A percentile compares a stretch with the other conserved stretches of the same genome.
phyloP scores from a whole-genome alignment of 108 stramenopile species.

The Fragilaria crotonensis region DNA sequence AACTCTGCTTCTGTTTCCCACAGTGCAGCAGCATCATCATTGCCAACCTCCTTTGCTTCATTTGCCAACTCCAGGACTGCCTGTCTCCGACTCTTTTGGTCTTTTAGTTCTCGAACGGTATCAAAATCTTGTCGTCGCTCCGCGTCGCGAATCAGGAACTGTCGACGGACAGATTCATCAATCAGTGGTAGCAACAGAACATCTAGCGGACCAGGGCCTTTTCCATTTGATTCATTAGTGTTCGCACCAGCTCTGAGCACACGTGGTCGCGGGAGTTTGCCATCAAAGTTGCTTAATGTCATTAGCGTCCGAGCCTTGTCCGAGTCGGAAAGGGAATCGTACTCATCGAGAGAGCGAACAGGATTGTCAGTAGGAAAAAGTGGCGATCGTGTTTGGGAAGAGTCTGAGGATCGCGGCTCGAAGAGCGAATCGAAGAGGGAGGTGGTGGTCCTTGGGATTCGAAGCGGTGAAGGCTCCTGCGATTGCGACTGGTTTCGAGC shows the following conservation, averaged over 20 bases:
- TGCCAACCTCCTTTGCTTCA: constrained; percentile 37
- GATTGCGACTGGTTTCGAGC: constrained; percentile 13
- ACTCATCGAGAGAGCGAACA: constrained; percentile 55
- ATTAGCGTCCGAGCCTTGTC: constrained; percentile 70
- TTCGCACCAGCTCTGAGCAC: constrained; percentile 20
- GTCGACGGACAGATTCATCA: constrained; percentile 75
- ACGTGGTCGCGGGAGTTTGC: constrained; percentile 59
- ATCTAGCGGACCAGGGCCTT: constrained; percentile 41
- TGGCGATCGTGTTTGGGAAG: background rate
- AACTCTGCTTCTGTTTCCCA: constrained; percentile 75
- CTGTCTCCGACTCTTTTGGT: constrained; percentile 57
- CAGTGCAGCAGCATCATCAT: constrained; percentile 37
- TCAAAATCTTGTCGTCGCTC: constrained; percentile 47
- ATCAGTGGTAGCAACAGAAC: constrained; percentile 68
- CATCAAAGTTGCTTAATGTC: constrained; percentile 60
- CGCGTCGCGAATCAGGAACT: constrained; percentile 67
- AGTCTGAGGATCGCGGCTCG: constrained; percentile 11
- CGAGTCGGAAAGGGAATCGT: constrained; percentile 45
- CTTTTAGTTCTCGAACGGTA: constrained; percentile 36
- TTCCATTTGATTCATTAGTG: background rate
- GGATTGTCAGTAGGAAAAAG: constrained; percentile 68
- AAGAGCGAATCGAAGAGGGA: constrained; percentile 33
- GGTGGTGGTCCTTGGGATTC: constrained; percentile 53
- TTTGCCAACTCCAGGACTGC: constrained; percentile 53
- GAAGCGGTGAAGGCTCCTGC: constrained; percentile 31